Evolutionary conservation across 169 alveolate species (phyloP).

Genomic region (Perkinsus marinus): DNA sequence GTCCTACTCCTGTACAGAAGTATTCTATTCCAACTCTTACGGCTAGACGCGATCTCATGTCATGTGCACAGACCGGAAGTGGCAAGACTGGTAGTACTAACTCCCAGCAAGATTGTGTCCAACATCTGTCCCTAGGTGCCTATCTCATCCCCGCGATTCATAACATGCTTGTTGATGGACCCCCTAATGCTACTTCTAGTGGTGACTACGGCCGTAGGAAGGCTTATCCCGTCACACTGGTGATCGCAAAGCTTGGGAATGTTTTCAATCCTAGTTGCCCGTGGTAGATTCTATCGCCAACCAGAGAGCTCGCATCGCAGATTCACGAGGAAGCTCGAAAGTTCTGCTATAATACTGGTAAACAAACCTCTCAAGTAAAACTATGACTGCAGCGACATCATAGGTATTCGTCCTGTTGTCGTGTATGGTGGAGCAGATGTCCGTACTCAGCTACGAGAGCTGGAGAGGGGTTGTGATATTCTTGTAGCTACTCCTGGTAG

Average conservation of each 20-base stretch:
- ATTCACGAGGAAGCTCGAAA: conserved; percentile 75
- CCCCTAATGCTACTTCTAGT: background rate
- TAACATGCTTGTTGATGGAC: background rate
- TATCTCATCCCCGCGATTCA: background rate
- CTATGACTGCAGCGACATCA: background rate
- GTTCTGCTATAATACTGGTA: conserved; percentile 65
- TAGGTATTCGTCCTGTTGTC: conserved; percentile 66
- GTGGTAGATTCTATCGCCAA: conserved; percentile 84
- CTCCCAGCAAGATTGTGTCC: too few species aligned
- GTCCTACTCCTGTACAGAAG: conserved; percentile 88
- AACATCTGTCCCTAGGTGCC: conserved; percentile 11
- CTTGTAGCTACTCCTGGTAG: conserved; percentile 93
- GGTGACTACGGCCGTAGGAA: conserved; percentile 12
- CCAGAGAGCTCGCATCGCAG: conserved; percentile 92
- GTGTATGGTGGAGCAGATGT: conserved; percentile 81
- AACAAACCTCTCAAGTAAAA: background rate
- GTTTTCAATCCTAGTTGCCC: conserved; percentile 13
- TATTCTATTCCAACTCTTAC: conserved; percentile 80
- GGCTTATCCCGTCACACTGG: conserved; percentile 30
- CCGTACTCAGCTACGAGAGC: conserved; percentile 63
- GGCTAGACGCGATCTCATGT: conserved; percentile 77
- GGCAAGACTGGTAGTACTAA: conserved; percentile 77
- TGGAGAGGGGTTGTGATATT: conserved; percentile 84
- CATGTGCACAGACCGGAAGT: conserved; percentile 91
- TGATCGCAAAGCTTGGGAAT: background rate